Percentiles rank a stretch among this genome's conserved stretches.
Evolutionary conservation across 352 stramenopile species (phyloP).

Genomic region (Globisporangium carolinianum): DNA sequence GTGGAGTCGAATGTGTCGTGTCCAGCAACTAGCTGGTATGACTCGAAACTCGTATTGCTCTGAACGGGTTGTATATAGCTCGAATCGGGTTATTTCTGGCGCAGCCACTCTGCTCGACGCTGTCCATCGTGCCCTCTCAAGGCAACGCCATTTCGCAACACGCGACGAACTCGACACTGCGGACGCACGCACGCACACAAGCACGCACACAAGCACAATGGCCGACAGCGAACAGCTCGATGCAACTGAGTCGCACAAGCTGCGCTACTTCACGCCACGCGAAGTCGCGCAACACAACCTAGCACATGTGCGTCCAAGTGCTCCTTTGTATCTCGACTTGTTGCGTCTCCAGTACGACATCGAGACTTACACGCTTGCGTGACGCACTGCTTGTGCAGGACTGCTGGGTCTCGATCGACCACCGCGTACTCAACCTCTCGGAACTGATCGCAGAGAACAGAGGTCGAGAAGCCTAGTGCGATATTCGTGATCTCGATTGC

Average conservation of each 20-base stretch:
- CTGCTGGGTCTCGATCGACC: slow-evolving; percentile 70
- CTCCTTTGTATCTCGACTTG: background rate
- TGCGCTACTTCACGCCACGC: slow-evolving; percentile 62
- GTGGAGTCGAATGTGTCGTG: too few species aligned
- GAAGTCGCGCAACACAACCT: slow-evolving; percentile 84
- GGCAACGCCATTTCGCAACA: too few species aligned
- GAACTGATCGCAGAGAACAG: slow-evolving; percentile 58
- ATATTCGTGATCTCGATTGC: too few species aligned
- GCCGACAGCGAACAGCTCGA: background rate
- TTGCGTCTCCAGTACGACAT: background rate
- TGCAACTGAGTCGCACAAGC: background rate
- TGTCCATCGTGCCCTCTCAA: too few species aligned
- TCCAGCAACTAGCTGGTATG: too few species aligned
- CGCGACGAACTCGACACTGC: too few species aligned
- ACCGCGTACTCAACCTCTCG: slow-evolving; percentile 82
- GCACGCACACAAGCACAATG: background rate
- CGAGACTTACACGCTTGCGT: background rate
- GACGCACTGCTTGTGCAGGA: slow-evolving; percentile 24
- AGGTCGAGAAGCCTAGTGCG: slow-evolving; percentile 16
- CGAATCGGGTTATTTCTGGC: too few species aligned
- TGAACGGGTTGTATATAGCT: too few species aligned
- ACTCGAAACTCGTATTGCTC: too few species aligned
- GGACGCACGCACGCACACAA: background rate
- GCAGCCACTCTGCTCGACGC: too few species aligned
- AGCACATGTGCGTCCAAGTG: slow-evolving; percentile 32